Evolutionary conservation across 176 grass and related monocot genomes (phyloP), one percentile per base, ranked within the genome.

Genomic region (Triticum timopheevii): DNA sequence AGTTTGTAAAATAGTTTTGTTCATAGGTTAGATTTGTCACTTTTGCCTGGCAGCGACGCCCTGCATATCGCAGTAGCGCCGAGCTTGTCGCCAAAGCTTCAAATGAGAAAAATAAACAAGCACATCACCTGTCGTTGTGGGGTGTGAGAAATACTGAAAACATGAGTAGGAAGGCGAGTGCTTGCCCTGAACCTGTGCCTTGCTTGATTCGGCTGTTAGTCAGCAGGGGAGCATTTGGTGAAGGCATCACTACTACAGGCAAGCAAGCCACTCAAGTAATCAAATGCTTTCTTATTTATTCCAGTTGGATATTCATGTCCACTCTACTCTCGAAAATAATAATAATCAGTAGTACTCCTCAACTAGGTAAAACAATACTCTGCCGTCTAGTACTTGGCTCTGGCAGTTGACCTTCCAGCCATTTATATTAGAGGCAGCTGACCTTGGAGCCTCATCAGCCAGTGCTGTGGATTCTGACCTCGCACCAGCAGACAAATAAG

Each of bases 361-460:
- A 23, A 11, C 36, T 22, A 2, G 68, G 68, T 20, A n/a, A n/a
- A 31, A 30, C 34, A 5, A 10, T 71, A 22, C 69, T 70, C 19
- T 47, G 19, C 13, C 13, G 42, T 36, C 39, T 42, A 30, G 28
- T 30, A 24, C 61, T 9, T 65, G 10, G 9, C 65, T 73, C 64
- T 15, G 10, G 28, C 17, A 22, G 82, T 80, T 89, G 87, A 89
- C 76, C 82, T 85, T 76, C 40, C 47, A 77, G 35, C 27, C 65
- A 3, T 66, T 66, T 66, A 17, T 8, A 0, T 13, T 30, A 16
- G 10, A 7, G 27, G 59, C 13, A 22, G 76, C 80, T 89, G 87
- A 89, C 76, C 82, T 80, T 86, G 28, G 28, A 72, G n/a, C 49
- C 61, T 45, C 70, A 69, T 28, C 62, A 49, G 4, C 69, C 61